Evolutionary conservation across 2,329 filamentous ascomycete species (phyloP).

Genomic region (Claviceps pazoutovae): DNA sequence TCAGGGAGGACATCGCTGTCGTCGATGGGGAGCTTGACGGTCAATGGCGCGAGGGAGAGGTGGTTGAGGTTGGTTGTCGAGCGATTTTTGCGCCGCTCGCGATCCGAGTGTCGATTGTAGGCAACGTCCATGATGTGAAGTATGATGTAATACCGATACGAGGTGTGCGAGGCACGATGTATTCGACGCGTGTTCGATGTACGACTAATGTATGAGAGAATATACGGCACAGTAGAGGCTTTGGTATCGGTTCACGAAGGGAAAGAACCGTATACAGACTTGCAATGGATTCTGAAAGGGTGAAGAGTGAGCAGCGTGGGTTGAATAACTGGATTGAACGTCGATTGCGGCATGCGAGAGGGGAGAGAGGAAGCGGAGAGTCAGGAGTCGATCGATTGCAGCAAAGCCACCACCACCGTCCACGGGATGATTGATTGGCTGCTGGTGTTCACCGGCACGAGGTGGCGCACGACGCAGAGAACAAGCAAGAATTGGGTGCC

Average conservation of each 20-base stretch:
- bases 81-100: conserved; percentile 42
- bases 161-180: background rate
- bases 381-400: background rate
- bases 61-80: conserved; percentile 46
- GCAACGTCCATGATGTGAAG: conserved; percentile 36
- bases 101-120: conserved; percentile 45
- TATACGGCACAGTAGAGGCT: no score
- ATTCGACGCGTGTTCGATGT: no score
- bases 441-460: no score
- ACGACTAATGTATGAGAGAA: no score
- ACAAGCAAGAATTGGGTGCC: no score
- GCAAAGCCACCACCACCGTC: no score
- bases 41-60: conserved; percentile 50
- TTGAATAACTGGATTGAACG: background rate
- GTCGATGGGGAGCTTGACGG: conserved; percentile 43
- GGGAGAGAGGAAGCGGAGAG: background rate
- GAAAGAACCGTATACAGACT: background rate
- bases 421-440: no score
- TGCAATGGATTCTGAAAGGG: background rate
- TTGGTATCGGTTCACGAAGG: no score
- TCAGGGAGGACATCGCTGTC: conserved; percentile 35
- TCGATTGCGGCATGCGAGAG: background rate
- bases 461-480: no score
- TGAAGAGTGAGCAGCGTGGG: background rate
- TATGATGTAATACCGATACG: background rate